Evolutionary conservation across 2,329 filamentous ascomycete genomes (phyloP).

Genomic region (Magnaporthales sp.): DNA sequence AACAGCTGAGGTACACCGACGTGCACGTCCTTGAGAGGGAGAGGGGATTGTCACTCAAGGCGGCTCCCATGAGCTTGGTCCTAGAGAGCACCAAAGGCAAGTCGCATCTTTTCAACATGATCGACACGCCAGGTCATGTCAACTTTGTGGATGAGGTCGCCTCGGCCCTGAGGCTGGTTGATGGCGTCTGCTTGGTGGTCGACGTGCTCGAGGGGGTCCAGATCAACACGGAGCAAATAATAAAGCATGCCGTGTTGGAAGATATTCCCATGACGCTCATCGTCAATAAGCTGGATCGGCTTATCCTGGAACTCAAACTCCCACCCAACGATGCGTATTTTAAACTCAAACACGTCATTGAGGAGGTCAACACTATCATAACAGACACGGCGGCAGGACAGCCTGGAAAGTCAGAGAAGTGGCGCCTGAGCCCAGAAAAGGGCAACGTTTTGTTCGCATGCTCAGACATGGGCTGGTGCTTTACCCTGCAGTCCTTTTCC

Average conservation of each 20-base stretch:
- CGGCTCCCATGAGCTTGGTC: constrained; percentile 88
- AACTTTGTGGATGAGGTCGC: constrained; percentile 98
- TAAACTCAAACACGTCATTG: constrained; percentile 97
- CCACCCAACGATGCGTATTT: constrained; percentile 96
- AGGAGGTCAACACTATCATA: constrained; percentile 95
- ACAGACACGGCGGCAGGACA: constrained; percentile 56
- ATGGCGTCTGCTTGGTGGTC: constrained; percentile 87
- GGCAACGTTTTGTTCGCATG: constrained; percentile 98
- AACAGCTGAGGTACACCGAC: constrained; percentile 92
- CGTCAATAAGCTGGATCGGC: constrained; percentile 93
- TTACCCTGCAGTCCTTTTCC: constrained; percentile 87
- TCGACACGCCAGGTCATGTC: constrained; percentile 95
- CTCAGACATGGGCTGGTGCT: constrained; percentile 91
- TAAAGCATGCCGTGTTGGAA: constrained; percentile 88
- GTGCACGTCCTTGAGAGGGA: constrained; percentile 83
- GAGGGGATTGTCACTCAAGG: constrained; percentile 83
- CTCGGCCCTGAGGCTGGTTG: constrained; percentile 74
- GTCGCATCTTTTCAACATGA: constrained; percentile 87
- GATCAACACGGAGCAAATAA: constrained; percentile 92
- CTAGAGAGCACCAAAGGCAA: constrained; percentile 84
- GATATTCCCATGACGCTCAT: constrained; percentile 82
- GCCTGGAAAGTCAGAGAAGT: constrained; percentile 69
- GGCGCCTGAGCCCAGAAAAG: constrained; percentile 85
- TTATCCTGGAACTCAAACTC: constrained; percentile 89
- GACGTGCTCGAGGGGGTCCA: constrained; percentile 99